Evolutionary conservation across 225 moss, liverwort and hornwort genomes (phyloP), one percentile per base, ranked within the genome.

Genomic region (Polytrichum commune): DNA sequence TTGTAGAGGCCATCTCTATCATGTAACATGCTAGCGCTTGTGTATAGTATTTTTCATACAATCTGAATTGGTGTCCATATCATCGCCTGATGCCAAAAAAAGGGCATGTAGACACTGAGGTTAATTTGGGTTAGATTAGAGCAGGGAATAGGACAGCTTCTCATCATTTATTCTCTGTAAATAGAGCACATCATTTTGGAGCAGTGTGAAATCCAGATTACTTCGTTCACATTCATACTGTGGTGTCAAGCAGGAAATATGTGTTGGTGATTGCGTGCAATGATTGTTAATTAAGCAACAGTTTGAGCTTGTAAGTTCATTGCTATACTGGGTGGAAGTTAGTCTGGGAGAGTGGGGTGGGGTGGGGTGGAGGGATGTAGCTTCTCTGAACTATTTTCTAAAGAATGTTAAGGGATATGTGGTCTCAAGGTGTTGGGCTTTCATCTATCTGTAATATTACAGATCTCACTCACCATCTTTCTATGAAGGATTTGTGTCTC

Each of bases 101-200:
- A 16, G 65, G 65, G 77, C 20, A 68, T 5, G 25, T 77, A 82
- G 82, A 64, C 55, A 66, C 69, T 74, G 62, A 82, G 79, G 54
- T 20, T 72, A 33, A 68, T 54, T 74, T 57, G 64, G 71, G 66
- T 10, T 86, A 82, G 77, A 29, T 62, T 69, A 85, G 58, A 22
- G 58, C 58, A 58, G 58, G 58, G 58, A 58, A 9, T 65, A 70
- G 27, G 62, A 27, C 62, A 63, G 24, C 20, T 58, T 63, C 72
- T 72, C 67, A 69, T 55, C 57, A 54, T 29, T 74, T 33, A 54
- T 33, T 64, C 77, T 78, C 75, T 76, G 81, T 85, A 74, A 77
- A 77, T 75, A 67, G 69, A 30, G 25, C 24, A 58, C 22, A 58
- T 58, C 72, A 75, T 82, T 79, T 67, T 82, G 82, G 82, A 86